These are phyloP conservation scores for Pisolithus marmoratus DNA, from an alignment of 768 basidiomycete genomes.

Conservation along the genomic window DNA sequence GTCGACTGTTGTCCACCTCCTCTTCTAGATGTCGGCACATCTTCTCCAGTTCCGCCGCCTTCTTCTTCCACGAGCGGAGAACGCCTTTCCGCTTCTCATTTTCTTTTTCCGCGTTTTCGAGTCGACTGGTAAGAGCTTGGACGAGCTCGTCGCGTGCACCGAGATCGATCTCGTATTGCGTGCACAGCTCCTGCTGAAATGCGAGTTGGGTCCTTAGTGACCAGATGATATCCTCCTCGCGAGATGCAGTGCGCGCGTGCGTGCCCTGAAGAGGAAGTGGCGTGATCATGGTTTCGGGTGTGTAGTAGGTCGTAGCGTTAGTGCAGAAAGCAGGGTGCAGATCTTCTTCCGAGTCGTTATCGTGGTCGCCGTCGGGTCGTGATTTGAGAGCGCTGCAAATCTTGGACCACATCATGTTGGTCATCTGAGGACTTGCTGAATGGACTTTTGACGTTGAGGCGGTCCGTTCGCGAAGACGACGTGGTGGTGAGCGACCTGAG, in stretches of 20 bases:
- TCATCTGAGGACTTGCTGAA: background rate
- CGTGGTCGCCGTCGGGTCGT: constrained; percentile 20
- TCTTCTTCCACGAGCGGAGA: constrained; percentile 66
- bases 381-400: constrained; percentile 51
- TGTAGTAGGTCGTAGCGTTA: constrained; percentile 71
- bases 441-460: background rate
- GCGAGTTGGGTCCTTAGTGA: constrained; percentile 71
- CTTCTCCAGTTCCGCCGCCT: constrained; percentile 67
- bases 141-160: constrained; percentile 70
- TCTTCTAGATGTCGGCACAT: constrained; percentile 69
- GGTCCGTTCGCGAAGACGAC: background rate
- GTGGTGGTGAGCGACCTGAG: background rate
- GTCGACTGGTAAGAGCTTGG: constrained; percentile 48
- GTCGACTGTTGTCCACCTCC: constrained; percentile 79
- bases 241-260: constrained; percentile 58
- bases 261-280: constrained; percentile 50
- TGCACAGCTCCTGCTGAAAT: constrained; percentile 67
- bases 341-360: constrained; percentile 12
- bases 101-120: constrained; percentile 55
- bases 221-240: constrained; percentile 66
- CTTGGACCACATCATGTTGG: constrained; percentile 53
- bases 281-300: constrained; percentile 68
- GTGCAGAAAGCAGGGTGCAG: constrained; percentile 47
- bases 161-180: constrained; percentile 74
- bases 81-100: constrained; percentile 51